phyloP scores from a whole-genome alignment of 1,284 basidiomycete genomes.

The Austroboletus niveus region DNA sequence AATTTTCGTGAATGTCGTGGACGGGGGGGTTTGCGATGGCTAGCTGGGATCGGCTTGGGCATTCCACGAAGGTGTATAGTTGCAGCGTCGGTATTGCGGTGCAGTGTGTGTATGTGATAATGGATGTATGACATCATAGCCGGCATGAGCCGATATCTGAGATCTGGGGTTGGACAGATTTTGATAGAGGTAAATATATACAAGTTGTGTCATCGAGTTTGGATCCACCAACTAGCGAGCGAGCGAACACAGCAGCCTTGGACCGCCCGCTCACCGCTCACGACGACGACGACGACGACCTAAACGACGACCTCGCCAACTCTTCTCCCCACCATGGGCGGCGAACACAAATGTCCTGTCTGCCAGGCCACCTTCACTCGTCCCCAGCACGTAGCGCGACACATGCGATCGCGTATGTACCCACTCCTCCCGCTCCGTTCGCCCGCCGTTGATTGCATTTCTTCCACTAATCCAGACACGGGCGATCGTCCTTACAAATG shows the following conservation, averaged over 20 bases:
- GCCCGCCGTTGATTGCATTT: background rate
- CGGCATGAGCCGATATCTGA: conserved; percentile 33
- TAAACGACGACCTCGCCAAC: background rate
- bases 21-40: too few species aligned
- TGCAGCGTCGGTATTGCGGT: background rate
- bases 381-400: conserved; percentile 86
- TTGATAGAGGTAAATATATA: conserved; percentile 37
- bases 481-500: conserved; percentile 91
- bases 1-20: too few species aligned
- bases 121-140: conserved; percentile 31
- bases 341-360: conserved; percentile 75
- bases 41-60: too few species aligned
- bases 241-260: conserved; percentile 5
- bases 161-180: conserved; percentile 32
- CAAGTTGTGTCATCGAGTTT: conserved; percentile 36
- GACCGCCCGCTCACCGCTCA: conserved; percentile 5
- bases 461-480: conserved; percentile 58
- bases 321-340: conserved; percentile 46
- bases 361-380: conserved; percentile 87
- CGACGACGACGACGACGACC: conserved; percentile 12
- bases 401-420: conserved; percentile 84
- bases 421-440: conserved; percentile 13
- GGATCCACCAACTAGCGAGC: conserved; percentile 25
- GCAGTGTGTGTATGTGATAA: conserved; percentile 8
- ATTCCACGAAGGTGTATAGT: too few species aligned